These are phyloP conservation scores for Penicillium psychrofluorescens DNA, from an alignment of 495 filamentous ascomycete species.

Conservation along the genomic window DNA sequence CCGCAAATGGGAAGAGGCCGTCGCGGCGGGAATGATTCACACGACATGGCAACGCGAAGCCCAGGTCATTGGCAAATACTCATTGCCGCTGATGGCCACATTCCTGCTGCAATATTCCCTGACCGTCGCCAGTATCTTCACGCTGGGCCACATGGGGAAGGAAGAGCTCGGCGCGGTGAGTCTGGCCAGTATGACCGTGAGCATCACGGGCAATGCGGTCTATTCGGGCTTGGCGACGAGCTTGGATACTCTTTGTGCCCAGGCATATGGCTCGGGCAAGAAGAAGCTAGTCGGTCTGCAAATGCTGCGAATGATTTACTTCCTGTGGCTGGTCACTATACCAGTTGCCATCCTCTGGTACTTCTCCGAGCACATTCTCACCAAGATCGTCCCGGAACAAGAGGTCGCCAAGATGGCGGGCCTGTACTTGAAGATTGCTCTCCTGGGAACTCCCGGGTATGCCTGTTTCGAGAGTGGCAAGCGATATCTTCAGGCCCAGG, in stretches of 20 bases:
- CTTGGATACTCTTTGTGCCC: constrained; percentile 68
- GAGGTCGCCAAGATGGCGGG: constrained; percentile 59
- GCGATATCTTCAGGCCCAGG: constrained; percentile 68
- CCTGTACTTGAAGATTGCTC: constrained; percentile 57
- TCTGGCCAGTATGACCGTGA: constrained; percentile 62
- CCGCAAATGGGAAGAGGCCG: constrained; percentile 73
- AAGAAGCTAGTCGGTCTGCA: constrained; percentile 65
- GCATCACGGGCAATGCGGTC: constrained; percentile 65
- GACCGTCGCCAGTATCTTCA: constrained; percentile 63
- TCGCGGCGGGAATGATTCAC: constrained; percentile 61
- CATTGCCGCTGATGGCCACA: constrained; percentile 59
- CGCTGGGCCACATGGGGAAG: constrained; percentile 58
- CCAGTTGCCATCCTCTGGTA: constrained; percentile 62
- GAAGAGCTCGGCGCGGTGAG: constrained; percentile 58
- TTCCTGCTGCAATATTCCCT: constrained; percentile 71
- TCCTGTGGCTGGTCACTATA: constrained; percentile 56
- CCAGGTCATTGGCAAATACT: constrained; percentile 57
- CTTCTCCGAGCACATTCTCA: constrained; percentile 51
- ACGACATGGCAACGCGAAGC: constrained; percentile 82
- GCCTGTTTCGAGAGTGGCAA: constrained; percentile 67
- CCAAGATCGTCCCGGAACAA: constrained; percentile 56
- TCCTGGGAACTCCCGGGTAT: constrained; percentile 62
- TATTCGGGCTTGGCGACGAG: constrained; percentile 68
- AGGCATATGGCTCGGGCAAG: constrained; percentile 67
- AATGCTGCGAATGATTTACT: constrained; percentile 60